Evolutionary conservation across 352 stramenopile genomes (phyloP).

Genomic region (Elongisporangium undulatum): DNA sequence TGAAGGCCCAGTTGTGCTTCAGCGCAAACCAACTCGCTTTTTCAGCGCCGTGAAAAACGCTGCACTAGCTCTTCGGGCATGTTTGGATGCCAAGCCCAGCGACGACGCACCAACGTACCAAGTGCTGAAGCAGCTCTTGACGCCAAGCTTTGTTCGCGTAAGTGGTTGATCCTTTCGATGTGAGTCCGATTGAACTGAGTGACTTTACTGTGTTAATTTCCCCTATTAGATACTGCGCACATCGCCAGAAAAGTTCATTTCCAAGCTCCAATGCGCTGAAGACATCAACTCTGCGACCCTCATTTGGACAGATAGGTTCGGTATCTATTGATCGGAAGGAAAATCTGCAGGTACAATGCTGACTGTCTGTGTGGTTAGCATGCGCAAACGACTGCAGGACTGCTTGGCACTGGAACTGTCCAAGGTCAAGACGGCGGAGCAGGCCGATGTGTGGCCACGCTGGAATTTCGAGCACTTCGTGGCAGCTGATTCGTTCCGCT

Average conservation of each 20-base stretch:
- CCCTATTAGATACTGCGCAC: conserved; percentile 40
- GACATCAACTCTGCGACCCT: conserved; percentile 63
- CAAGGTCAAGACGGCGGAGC: conserved; percentile 63
- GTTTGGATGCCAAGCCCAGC: conserved; percentile 40
- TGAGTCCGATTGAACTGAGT: neutral
- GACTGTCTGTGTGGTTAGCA: conserved; percentile 17
- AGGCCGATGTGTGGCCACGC: conserved; percentile 51
- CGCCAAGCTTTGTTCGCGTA: conserved; percentile 73
- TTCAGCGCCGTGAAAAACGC: conserved; percentile 51
- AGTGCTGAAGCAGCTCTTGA: conserved; percentile 76
- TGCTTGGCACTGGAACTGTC: conserved; percentile 48
- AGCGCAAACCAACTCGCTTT: conserved; percentile 32
- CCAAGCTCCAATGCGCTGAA: conserved; percentile 48
- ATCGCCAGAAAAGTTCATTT: conserved; percentile 60
- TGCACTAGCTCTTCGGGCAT: conserved; percentile 53
- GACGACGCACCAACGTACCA: conserved; percentile 25
- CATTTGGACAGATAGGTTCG: conserved; percentile 57
- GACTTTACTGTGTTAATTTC: neutral
- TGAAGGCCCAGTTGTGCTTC: conserved; percentile 14
- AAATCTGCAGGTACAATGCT: neutral
- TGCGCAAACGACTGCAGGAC: conserved; percentile 50
- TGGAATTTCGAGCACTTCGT: conserved; percentile 85
- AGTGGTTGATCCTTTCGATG: conserved; percentile 4
- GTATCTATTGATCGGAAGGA: neutral
- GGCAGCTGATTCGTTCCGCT: conserved; percentile 82